Evolutionary conservation across 108 stramenopile genomes (phyloP), one percentile per base, ranked within the genome.

Genomic region (Fragilaria crotonensis): DNA sequence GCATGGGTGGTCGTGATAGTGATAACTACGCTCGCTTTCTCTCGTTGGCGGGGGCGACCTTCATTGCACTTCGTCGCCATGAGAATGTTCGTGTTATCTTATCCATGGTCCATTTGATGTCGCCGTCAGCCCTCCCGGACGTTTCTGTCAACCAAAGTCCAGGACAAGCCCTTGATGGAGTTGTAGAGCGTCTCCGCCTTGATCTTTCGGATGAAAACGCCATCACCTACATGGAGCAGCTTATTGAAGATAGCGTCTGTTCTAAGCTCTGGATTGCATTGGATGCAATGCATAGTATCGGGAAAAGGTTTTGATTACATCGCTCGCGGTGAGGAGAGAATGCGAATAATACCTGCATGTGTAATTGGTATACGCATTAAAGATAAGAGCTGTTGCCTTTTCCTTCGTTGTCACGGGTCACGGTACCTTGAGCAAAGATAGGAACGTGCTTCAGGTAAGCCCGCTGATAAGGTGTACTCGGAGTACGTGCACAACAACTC

Each of bases 191-290:
- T 29, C 75, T 93, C 25, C 67, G 73, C 23, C 58, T 93, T 49
- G 86, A 89, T 58, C 60, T 89, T 41, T 71, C 59, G 36, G 86
- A 87, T 28, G 81, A 85, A 27, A 74, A 84, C 32, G 91, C 91
- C 5, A 64, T 89, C 25, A 50, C 68, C 17, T 89, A 72, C 52
- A 84, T 93, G 54, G 91, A 93, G 45, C 64, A 83, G n/a, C 69
- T 89, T 29, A 68, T 93, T 25, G 85, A 93, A 60, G 73, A 72
- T 19, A 85, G 81, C 49, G 73, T 79, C 45, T 44, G 67, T 30
- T 84, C 83, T 9, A 82, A 83, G 53, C 83, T 93, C 69, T 93
- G 91, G 91, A 66, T 83, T 17, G 91, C 91, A 48, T 85, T 93
- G 41, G 91, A 93, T 81, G 85, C 82, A 9, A 89, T 93, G 33